These are phyloP conservation scores for Candida lessepsii DNA, from an alignment of 805 yeast species.

Conservation along the genomic window DNA sequence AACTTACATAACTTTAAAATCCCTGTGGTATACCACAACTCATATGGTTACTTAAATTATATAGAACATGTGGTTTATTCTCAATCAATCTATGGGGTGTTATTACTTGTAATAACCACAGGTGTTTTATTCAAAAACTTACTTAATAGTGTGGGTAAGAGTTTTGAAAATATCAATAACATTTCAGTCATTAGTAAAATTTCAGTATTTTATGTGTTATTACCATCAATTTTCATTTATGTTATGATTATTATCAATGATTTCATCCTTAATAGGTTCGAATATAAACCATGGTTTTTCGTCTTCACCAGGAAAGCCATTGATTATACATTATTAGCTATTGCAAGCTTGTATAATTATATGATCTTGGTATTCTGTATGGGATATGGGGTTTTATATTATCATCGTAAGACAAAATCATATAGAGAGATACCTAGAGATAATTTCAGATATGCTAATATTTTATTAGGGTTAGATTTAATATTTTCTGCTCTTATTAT, in stretches of 20 bases:
- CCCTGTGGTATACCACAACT: conserved; percentile 22
- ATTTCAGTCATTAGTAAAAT: conserved; percentile 29
- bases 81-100: conserved; percentile 15
- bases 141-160: conserved; percentile 24
- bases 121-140: conserved; percentile 25
- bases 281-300: conserved; percentile 3
- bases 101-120: conserved; percentile 18
- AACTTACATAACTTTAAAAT: conserved; percentile 12
- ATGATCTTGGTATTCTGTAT: conserved; percentile 27
- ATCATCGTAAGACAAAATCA: conserved; percentile 22
- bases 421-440: conserved; percentile 19
- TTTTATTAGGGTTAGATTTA: neutral
- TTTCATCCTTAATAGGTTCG: conserved; percentile 9
- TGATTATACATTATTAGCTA: conserved; percentile 6
- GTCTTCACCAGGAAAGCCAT: conserved; percentile 1
- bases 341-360: conserved; percentile 13
- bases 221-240: conserved; percentile 18
- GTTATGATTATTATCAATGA: conserved; percentile 1
- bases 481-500: neutral
- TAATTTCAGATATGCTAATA: conserved; percentile 6
- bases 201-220: conserved; percentile 24
- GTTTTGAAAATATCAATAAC: conserved; percentile 26
- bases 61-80: conserved; percentile 18
- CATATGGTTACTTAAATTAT: conserved; percentile 26
- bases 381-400: conserved; percentile 37